These are phyloP conservation scores for Ganoderma meredithae DNA, from an alignment of 1,284 basidiomycete species.

Conservation along the genomic window DNA sequence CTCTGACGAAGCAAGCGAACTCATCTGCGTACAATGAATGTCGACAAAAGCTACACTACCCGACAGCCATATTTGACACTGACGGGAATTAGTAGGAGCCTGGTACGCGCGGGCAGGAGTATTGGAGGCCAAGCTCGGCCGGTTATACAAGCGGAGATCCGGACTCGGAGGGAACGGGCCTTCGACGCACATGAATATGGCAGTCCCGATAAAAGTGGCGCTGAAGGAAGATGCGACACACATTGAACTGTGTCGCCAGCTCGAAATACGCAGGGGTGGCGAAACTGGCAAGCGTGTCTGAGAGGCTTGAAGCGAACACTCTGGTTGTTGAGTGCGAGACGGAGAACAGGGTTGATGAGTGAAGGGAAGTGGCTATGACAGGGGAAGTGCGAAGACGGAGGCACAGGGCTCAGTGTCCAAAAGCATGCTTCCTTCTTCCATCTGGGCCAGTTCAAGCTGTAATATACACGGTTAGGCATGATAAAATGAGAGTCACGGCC, in stretches of 20 bases:
- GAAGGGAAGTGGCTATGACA: too few species aligned
- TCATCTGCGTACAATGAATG: conserved; percentile 42
- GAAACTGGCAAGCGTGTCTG: conserved; percentile 52
- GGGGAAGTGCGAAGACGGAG: too few species aligned
- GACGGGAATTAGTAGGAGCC: conserved; percentile 49
- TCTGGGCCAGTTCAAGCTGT: conserved; percentile 48
- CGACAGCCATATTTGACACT: conserved; percentile 54
- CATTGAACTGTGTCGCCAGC: conserved; percentile 47
- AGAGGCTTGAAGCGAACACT: conserved; percentile 48
- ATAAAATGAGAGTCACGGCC: too few species aligned
- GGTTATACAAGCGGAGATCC: too few species aligned
- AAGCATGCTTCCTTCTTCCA: conserved; percentile 57
- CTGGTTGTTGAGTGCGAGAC: conserved; percentile 26
- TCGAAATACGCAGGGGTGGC: conserved; percentile 50
- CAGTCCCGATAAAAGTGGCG: conserved; percentile 47
- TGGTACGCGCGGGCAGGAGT: conserved; percentile 21
- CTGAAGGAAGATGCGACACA: conserved; percentile 51
- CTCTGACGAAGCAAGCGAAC: neutral
- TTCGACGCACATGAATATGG: conserved; percentile 47
- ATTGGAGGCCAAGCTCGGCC: neutral
- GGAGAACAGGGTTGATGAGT: neutral
- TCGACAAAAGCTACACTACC: conserved; percentile 51
- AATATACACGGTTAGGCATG: neutral
- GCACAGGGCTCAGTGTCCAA: conserved; percentile 43
- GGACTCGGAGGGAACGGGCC: too few species aligned